Evolutionary conservation across 768 basidiomycete species (phyloP), one percentile per base, ranked within the genome.

Genomic region (Boletus vermiculosoides): DNA sequence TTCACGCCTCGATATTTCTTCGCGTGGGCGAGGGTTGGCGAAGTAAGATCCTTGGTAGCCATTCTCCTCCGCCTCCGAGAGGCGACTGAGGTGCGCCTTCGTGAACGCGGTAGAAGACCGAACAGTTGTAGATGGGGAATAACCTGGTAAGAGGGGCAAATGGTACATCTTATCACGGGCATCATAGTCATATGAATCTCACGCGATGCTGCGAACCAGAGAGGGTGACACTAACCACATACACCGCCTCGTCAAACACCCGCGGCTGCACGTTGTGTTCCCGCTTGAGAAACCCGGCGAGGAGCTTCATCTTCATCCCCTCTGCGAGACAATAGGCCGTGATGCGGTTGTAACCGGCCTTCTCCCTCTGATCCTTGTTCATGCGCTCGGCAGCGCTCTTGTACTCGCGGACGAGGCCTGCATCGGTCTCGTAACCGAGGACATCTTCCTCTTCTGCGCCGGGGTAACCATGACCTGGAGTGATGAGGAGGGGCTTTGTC

Each of bases 251-350:
- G 69, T 97, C 95, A 62, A 92, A 98, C 0, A 92, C 81, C 57
- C 95, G 79, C 1, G 87, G 92, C 11, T 75, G 79, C 12, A 95
- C 94, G 53, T 94, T 96, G 69, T 98, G 95, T 67, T 98, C 95
- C 50, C 95, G 78, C 73, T 95, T 96, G 68, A 97, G 68, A 66
- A 94, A 96, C 2, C 87, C 85, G 12, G 88, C 85, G 22, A 97
- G 74, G 0, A 90, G 74, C 70, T 92, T 94, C 83, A 91, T 88
- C 67, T 86, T 85, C 71, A 95, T 87, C 8, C 82, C 82, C 63
- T 95, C 93, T 8, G 91, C 90, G 7, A 94, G 79, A 61, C 89
- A 95, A 70, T 95, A 98, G 4, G 92, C 93, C 0, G 94, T 94
- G 52, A 96, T 81, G 31, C 94, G 80, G 56, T 84, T 87, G 70